Percentiles rank a stretch among this genome's conserved stretches.
These are phyloP conservation scores for Aspergillus ustus DNA, from an alignment of 2,329 filamentous ascomycete genomes.

Conservation along the genomic window DNA sequence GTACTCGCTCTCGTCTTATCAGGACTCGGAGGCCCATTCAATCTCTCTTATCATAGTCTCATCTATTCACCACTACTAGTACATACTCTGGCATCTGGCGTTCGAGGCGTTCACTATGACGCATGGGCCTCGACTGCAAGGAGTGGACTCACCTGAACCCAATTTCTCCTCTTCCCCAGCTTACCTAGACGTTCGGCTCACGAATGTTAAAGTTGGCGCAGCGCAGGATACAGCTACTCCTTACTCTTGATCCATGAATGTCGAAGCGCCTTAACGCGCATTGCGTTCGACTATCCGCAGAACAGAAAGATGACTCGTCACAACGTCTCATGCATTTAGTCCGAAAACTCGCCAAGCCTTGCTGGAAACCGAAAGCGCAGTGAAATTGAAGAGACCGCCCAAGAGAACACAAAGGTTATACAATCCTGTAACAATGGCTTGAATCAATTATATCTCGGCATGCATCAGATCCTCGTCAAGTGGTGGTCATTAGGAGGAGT, in stretches of 20 bases:
- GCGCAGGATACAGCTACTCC: constrained; percentile 10
- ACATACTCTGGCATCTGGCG: not conserved
- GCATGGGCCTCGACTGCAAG: not conserved
- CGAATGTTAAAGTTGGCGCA: not conserved
- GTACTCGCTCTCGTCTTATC: not conserved
- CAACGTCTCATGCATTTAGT: constrained; percentile 28
- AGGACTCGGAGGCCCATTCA: not conserved
- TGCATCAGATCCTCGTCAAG: constrained; percentile 23
- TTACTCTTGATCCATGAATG: constrained; percentile 11
- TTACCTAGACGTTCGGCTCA: not conserved
- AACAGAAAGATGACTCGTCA: constrained; percentile 24
- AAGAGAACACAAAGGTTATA: constrained; percentile 24
- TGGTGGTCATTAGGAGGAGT: constrained; percentile 27
- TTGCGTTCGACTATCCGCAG: constrained; percentile 20
- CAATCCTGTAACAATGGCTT: constrained; percentile 20
- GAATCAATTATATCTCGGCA: constrained; percentile 24
- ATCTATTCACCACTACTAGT: not conserved
- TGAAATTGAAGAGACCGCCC: constrained; percentile 16
- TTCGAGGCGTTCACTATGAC: not conserved
- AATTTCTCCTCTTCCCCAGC: not conserved
- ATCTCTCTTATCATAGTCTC: constrained; percentile 1
- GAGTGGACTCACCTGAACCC: constrained; percentile 6
- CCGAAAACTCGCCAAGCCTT: constrained; percentile 27
- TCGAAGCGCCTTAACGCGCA: constrained; percentile 10
- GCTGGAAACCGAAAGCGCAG: constrained; percentile 17